A percentile compares a stretch with the other conserved stretches of the same genome.
Conservation (phyloP, 2,329 filamentous ascomycete genomes). For the Harringtonia aguacate region DNA sequence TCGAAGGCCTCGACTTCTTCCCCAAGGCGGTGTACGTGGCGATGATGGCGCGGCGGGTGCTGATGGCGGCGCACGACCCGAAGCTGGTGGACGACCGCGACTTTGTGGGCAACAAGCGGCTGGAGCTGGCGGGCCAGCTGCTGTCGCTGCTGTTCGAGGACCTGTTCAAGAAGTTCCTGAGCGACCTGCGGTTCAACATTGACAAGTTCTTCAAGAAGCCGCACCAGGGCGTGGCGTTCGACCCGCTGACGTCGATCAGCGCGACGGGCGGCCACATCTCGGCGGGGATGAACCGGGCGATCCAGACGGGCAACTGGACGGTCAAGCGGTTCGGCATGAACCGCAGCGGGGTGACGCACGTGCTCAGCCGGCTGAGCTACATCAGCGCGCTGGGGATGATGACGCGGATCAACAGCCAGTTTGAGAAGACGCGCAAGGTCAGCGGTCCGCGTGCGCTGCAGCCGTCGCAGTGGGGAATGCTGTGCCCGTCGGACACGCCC, state of each 20-base stretch:
- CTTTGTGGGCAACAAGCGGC: constrained; percentile 93
- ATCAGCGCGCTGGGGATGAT: constrained; percentile 98
- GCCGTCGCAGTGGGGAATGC: constrained; percentile 96
- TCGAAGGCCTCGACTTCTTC: constrained; percentile 84
- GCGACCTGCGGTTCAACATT: constrained; percentile 81
- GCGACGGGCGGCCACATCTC: constrained; percentile 83
- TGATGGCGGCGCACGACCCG: constrained; percentile 87
- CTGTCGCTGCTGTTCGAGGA: constrained; percentile 92
- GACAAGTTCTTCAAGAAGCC: constrained; percentile 95
- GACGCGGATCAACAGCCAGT: constrained; percentile 96
- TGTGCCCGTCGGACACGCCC: constrained; percentile 93
- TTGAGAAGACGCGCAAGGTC: constrained; percentile 96
- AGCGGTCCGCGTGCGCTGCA: constrained; percentile 91
- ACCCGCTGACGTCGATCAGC: constrained; percentile 74
- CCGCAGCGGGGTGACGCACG: constrained; percentile 89
- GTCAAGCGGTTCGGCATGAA: constrained; percentile 99
- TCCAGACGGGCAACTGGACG: constrained; percentile 96
- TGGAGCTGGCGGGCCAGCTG: constrained; percentile 91
- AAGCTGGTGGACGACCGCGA: constrained; percentile 91
- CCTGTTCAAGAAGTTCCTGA: constrained; percentile 90
- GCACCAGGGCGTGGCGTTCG: constrained; percentile 77
- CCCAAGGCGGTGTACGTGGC: constrained; percentile 96
- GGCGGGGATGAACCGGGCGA: constrained; percentile 86
- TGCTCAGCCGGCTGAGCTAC: constrained; percentile 89
- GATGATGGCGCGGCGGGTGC: constrained; percentile 90